A percentile compares a stretch with the other conserved stretches of the same genome.
These are phyloP conservation scores for Ophiostoma sp. DNA, from an alignment of 2,329 filamentous ascomycete genomes.

Conservation along the genomic window DNA sequence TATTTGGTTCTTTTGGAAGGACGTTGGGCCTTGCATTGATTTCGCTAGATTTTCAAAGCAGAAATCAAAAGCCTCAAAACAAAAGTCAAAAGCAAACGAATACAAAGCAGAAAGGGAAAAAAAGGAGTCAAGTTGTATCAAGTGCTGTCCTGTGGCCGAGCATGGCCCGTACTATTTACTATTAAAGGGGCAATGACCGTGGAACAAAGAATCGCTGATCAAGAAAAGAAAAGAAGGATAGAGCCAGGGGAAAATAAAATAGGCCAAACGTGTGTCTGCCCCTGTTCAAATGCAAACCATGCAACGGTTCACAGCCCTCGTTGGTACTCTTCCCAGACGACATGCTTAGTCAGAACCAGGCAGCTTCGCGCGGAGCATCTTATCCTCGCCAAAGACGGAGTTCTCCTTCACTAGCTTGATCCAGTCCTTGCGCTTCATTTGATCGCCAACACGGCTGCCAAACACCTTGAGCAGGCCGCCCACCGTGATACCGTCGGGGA, in stretches of 20 bases:
- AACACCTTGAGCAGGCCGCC: slow-evolving; percentile 51
- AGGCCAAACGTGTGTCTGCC: not conserved
- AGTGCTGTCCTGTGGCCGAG: not conserved
- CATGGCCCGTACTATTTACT: not conserved
- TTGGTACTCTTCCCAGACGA: not conserved
- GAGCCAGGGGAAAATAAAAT: not conserved
- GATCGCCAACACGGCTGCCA: slow-evolving; percentile 47
- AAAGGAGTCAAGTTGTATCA: not conserved
- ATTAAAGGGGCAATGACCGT: slow-evolving; percentile 1
- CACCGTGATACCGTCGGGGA: slow-evolving; percentile 49
- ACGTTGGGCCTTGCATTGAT: too few species aligned
- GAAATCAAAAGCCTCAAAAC: too few species aligned
- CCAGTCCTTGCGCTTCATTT: slow-evolving; percentile 52
- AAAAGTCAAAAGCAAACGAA: not conserved
- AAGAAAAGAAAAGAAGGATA: not conserved
- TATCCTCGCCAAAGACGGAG: slow-evolving; percentile 51
- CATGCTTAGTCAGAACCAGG: not conserved
- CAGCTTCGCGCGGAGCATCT: slow-evolving; percentile 40
- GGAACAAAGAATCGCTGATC: not conserved
- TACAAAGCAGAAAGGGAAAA: not conserved
- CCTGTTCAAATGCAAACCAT: not conserved
- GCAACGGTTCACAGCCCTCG: too few species aligned
- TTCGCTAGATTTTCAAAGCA: too few species aligned
- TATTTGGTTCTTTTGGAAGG: too few species aligned
- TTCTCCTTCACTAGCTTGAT: slow-evolving; percentile 54